Conservation (phyloP, 2,329 filamentous ascomycete genomes). For the Stachybotrys chartarum region DNA sequence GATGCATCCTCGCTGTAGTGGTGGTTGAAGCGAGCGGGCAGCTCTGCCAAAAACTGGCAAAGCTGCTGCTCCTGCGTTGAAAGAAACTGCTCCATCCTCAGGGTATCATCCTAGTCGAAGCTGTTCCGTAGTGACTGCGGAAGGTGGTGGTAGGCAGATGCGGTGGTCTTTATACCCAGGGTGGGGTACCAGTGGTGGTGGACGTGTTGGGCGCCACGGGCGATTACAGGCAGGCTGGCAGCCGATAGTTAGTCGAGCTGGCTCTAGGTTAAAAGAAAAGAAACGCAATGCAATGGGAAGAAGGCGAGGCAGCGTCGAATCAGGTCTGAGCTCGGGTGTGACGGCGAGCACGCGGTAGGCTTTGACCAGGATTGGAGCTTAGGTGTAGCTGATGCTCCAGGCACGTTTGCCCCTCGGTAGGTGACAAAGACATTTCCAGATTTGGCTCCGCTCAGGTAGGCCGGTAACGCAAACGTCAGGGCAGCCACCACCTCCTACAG, state of each 20-base stretch:
- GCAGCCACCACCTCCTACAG: too few species aligned
- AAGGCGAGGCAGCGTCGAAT: too few species aligned
- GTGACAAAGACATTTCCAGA: too few species aligned
- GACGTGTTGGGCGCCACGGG: neutral
- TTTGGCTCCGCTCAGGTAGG: too few species aligned
- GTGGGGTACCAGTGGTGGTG: neutral
- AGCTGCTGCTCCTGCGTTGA: slow-evolving; percentile 73
- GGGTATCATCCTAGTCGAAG: slow-evolving; percentile 15
- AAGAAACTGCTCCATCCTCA: slow-evolving; percentile 45
- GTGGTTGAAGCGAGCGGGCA: slow-evolving; percentile 67
- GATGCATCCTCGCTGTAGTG: slow-evolving; percentile 68
- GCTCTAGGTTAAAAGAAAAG: neutral
- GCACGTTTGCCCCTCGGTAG: too few species aligned
- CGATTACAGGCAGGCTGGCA: neutral
- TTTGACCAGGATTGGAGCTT: too few species aligned
- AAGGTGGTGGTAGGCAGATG: neutral
- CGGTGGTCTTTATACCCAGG: neutral
- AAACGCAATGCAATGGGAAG: neutral
- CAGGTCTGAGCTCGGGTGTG: neutral
- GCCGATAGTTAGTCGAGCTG: neutral
- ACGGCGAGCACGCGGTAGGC: neutral
- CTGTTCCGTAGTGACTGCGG: neutral
- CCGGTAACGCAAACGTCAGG: too few species aligned
- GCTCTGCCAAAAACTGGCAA: slow-evolving; percentile 71
- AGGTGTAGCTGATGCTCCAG: too few species aligned